Percentiles rank a stretch among this genome's conserved stretches.
Conservation (phyloP, 345 rosid genomes). For the Melaleuca quinquenervia region DNA sequence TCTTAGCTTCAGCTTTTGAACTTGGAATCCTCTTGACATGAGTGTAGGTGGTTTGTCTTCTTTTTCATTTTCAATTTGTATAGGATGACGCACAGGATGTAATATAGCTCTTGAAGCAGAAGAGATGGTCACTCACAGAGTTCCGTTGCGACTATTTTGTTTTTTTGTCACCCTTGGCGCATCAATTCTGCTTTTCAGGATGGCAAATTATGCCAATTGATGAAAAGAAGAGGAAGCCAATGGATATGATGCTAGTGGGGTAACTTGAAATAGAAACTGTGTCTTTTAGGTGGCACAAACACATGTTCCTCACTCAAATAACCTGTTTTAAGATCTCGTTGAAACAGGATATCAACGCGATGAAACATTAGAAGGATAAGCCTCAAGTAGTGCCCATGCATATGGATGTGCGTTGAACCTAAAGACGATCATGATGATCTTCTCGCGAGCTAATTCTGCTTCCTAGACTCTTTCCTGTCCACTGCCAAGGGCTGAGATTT, state of each 20-base stretch:
- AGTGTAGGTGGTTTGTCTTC: constrained; percentile 13
- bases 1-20: constrained; percentile 9
- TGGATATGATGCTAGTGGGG: neutral
- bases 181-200: neutral
- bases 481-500: neutral
- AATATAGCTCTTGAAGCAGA: neutral
- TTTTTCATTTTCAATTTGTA: constrained; percentile 14
- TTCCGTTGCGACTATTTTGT: neutral
- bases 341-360: neutral
- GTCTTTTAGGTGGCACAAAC: neutral
- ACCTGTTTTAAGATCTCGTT: neutral
- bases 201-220: neutral
- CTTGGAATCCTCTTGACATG: constrained; percentile 21
- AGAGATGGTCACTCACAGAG: neutral
- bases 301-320: neutral
- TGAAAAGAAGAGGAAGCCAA: neutral
- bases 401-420: neutral
- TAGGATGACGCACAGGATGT: constrained; percentile 23
- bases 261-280: neutral
- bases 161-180: neutral
- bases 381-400: neutral
- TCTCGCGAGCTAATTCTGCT: neutral
- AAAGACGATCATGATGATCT: neutral
- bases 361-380: neutral
- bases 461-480: neutral